Conservation (phyloP, 2,329 filamentous ascomycete species). For the Ilyonectria mors-panacis region DNA sequence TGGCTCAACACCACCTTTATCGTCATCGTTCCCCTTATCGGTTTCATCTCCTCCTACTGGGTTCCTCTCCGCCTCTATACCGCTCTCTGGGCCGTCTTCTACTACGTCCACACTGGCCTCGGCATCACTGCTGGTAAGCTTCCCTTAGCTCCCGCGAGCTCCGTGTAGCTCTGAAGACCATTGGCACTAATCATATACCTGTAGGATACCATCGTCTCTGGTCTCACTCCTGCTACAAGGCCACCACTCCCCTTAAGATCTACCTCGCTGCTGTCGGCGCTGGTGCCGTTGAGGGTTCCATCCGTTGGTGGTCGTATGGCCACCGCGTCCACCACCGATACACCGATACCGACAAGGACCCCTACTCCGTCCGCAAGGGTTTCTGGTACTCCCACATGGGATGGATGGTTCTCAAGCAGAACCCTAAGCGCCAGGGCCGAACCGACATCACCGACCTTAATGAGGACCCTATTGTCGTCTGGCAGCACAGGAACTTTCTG, state of each 20-base stretch:
- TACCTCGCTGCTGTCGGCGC: slow-evolving; percentile 87
- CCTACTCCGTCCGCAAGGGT: slow-evolving; percentile 92
- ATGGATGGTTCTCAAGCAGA: slow-evolving; percentile 96
- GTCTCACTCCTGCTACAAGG: slow-evolving; percentile 89
- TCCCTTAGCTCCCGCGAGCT: not conserved
- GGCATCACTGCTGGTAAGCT: slow-evolving; percentile 82
- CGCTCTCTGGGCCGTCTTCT: slow-evolving; percentile 78
- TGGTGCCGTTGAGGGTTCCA: slow-evolving; percentile 87
- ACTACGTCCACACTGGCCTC: slow-evolving; percentile 88
- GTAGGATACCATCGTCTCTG: slow-evolving; percentile 77
- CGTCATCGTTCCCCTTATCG: slow-evolving; percentile 80
- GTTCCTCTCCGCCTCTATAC: slow-evolving; percentile 82
- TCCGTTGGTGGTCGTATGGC: slow-evolving; percentile 90
- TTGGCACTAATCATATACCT: slow-evolving; percentile 13
- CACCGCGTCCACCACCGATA: slow-evolving; percentile 93
- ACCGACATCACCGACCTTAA: slow-evolving; percentile 92
- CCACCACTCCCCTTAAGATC: slow-evolving; percentile 81
- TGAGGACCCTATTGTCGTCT: slow-evolving; percentile 87
- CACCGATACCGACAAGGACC: slow-evolving; percentile 93
- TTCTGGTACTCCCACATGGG: slow-evolving; percentile 84
- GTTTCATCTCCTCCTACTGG: slow-evolving; percentile 83
- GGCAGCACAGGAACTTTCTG: slow-evolving; percentile 90
- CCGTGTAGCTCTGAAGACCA: slow-evolving; percentile 1
- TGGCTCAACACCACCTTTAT: slow-evolving; percentile 92
- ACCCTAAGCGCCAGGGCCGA: slow-evolving; percentile 89